Percentiles rank a stretch among this genome's conserved stretches.
These are phyloP conservation scores for Venturia effusa DNA, from an alignment of 2,329 filamentous ascomycete genomes.

Conservation along the genomic window DNA sequence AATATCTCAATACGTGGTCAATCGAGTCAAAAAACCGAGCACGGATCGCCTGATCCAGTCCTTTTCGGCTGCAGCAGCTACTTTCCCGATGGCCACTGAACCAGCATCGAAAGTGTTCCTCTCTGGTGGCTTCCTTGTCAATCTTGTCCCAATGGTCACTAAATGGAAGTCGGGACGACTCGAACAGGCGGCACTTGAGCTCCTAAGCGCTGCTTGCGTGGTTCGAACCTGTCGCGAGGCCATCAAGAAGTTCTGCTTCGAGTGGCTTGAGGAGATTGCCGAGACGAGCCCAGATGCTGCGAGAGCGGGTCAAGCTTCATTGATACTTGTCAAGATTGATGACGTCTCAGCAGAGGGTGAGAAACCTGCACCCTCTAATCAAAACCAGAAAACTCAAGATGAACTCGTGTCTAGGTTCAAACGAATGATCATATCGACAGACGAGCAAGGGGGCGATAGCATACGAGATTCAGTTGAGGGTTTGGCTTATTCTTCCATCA, in stretches of 20 bases:
- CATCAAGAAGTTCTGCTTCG: constrained; percentile 71
- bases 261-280: constrained; percentile 80
- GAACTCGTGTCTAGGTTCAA: constrained; percentile 45
- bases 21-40: constrained; percentile 59
- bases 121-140: constrained; percentile 73
- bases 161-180: constrained; percentile 77
- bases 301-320: constrained; percentile 39
- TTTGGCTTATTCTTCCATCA: constrained; percentile 81
- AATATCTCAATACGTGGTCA: constrained; percentile 64
- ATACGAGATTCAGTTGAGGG: constrained; percentile 74
- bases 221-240: constrained; percentile 71
- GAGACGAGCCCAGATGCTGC: constrained; percentile 40
- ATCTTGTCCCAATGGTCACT: constrained; percentile 64
- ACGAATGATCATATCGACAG: constrained; percentile 52
- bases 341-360: constrained; percentile 20
- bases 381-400: constrained; percentile 16
- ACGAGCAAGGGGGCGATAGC: constrained; percentile 33
- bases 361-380: background rate
- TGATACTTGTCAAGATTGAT: constrained; percentile 46
- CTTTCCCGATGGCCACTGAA: constrained; percentile 77
- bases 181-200: constrained; percentile 74
- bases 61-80: constrained; percentile 80
- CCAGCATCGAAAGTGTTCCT: constrained; percentile 72
- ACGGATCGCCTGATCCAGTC: constrained; percentile 84
- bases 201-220: constrained; percentile 87